These are phyloP conservation scores for Pyrenochaeta sp. DNA, from an alignment of 2,329 filamentous ascomycete genomes.

Conservation along the genomic window DNA sequence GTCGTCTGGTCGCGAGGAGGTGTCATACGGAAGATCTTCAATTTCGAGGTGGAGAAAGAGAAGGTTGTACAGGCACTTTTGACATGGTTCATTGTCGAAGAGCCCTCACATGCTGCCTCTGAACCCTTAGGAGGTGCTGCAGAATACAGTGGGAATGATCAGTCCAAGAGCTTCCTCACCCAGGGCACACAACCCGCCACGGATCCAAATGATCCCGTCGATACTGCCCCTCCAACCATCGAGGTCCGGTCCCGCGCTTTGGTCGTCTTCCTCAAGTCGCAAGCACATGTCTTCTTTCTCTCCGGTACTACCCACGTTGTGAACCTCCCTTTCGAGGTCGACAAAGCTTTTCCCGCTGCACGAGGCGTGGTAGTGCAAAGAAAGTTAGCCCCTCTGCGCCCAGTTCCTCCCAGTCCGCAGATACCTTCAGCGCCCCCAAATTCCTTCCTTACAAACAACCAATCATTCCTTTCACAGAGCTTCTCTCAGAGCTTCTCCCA, in stretches of 20 bases:
- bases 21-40: slow-evolving; percentile 84
- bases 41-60: slow-evolving; percentile 87
- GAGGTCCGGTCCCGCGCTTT: slow-evolving; percentile 65
- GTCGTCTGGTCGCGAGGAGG: slow-evolving; percentile 91
- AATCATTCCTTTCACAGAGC: slow-evolving; percentile 63
- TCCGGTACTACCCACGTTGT: slow-evolving; percentile 87
- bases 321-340: slow-evolving; percentile 93
- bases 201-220: slow-evolving; percentile 31
- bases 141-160: slow-evolving; percentile 23
- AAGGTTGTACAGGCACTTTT: slow-evolving; percentile 85
- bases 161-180: slow-evolving; percentile 35
- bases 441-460: slow-evolving; percentile 72
- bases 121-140: slow-evolving; percentile 13
- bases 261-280: slow-evolving; percentile 89
- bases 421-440: slow-evolving; percentile 73
- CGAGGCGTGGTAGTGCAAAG: slow-evolving; percentile 87
- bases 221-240: slow-evolving; percentile 24
- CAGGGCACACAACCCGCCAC: slow-evolving; percentile 46
- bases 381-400: slow-evolving; percentile 66
- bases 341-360: slow-evolving; percentile 82
- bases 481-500: slow-evolving; percentile 54
- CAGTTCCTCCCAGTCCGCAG: slow-evolving; percentile 47
- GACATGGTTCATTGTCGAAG: slow-evolving; percentile 74
- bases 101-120: slow-evolving; percentile 22
- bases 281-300: slow-evolving; percentile 92